Percentiles rank a stretch among this genome's conserved stretches.
phyloP scores from a whole-genome alignment of 1,284 basidiomycete genomes.

The Trichosporon sp. region DNA sequence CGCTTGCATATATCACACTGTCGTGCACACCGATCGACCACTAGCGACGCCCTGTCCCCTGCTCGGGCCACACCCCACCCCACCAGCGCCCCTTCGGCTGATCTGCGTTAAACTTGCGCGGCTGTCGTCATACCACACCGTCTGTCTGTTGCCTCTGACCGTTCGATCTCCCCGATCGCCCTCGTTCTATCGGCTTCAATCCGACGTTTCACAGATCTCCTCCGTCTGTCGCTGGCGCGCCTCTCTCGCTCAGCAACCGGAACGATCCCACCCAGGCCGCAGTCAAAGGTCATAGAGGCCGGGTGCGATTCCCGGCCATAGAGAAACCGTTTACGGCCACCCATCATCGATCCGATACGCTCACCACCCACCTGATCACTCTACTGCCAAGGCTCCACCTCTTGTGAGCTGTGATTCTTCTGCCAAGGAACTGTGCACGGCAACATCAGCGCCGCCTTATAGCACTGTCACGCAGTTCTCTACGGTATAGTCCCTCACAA shows the following conservation, averaged over 20 bases:
- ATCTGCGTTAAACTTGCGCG: not conserved
- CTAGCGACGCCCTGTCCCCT: not conserved
- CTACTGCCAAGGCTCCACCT: not conserved
- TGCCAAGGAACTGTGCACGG: not conserved
- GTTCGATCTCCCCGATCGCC: not conserved
- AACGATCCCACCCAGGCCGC: not conserved
- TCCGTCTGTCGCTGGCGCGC: not conserved
- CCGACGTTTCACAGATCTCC: not conserved
- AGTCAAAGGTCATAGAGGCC: constrained; percentile 11
- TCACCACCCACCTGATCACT: not conserved
- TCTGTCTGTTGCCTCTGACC: not conserved
- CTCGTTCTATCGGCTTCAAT: not conserved
- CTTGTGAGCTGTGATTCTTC: not conserved
- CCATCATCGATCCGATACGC: not conserved
- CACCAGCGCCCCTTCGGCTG: not conserved
- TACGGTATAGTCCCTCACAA: not conserved
- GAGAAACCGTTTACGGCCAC: not conserved
- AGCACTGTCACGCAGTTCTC: not conserved
- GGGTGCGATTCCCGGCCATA: constrained; percentile 24
- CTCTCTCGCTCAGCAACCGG: not conserved
- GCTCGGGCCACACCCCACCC: not conserved
- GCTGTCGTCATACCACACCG: not conserved
- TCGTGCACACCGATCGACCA: not conserved
- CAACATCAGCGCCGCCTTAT: not conserved
- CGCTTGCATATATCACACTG: not conserved